Percentiles rank a stretch among this genome's conserved stretches.
phyloP scores from a whole-genome alignment of 192 early-diverging fungal genomes.

The Umbelopsis ramanniana region DNA sequence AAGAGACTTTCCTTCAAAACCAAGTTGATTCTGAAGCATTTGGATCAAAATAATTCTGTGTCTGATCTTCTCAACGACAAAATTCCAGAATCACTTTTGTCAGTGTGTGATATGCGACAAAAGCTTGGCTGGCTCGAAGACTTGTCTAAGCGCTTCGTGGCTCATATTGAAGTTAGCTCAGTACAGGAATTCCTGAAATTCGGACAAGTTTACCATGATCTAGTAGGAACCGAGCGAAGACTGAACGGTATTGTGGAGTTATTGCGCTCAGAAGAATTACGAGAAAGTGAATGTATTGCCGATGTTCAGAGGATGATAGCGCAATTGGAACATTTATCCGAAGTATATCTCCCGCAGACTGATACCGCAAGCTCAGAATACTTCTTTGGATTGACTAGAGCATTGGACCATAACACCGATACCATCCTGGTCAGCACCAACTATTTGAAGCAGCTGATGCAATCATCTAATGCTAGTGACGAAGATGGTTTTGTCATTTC shows the following conservation, averaged over 20 bases:
- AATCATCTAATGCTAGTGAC: slow-evolving; percentile 42
- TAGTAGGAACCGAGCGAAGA: slow-evolving; percentile 77
- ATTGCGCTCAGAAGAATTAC: slow-evolving; percentile 78
- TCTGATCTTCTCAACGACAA: slow-evolving; percentile 60
- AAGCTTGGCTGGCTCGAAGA: slow-evolving; percentile 71
- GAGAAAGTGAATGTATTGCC: slow-evolving; percentile 64
- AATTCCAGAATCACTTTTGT: slow-evolving; percentile 57
- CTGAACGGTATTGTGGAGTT: slow-evolving; percentile 76
- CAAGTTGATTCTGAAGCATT: slow-evolving; percentile 72
- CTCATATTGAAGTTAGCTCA: slow-evolving; percentile 67
- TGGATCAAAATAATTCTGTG: slow-evolving; percentile 62
- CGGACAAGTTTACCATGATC: slow-evolving; percentile 77
- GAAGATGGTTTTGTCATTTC: slow-evolving; percentile 37
- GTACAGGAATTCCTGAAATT: slow-evolving; percentile 73
- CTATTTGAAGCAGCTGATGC: slow-evolving; percentile 45
- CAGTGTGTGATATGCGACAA: slow-evolving; percentile 64
- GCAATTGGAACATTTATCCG: slow-evolving; percentile 69
- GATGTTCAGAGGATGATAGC: slow-evolving; percentile 73
- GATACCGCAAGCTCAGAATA: slow-evolving; percentile 55
- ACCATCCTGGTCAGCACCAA: slow-evolving; percentile 62
- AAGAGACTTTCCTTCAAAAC: slow-evolving; percentile 85
- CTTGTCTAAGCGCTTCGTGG: slow-evolving; percentile 67
- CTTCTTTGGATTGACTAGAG: slow-evolving; percentile 52
- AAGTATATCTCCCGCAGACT: slow-evolving; percentile 58
- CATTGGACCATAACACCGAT: slow-evolving; percentile 70